These are phyloP conservation scores for Kokia cookei DNA, from an alignment of 441 rosid species.

Conservation along the genomic window DNA sequence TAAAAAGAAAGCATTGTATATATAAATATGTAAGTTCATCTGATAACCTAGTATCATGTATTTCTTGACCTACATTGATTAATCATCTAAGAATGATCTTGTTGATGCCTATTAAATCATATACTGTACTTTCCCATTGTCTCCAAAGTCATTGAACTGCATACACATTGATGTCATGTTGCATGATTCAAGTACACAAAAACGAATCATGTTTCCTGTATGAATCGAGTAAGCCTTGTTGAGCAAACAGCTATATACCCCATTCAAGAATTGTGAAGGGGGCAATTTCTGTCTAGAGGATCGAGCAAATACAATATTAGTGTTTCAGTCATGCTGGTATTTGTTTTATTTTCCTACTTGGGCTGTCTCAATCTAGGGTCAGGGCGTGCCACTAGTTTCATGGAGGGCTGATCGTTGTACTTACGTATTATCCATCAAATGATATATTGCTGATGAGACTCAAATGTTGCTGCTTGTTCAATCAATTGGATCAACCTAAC, in stretches of 20 bases:
- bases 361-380: too few species aligned
- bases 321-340: neutral
- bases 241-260: neutral
- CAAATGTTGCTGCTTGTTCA: too few species aligned
- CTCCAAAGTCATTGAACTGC: neutral
- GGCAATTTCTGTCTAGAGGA: neutral
- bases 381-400: too few species aligned
- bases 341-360: neutral
- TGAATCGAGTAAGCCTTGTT: neutral
- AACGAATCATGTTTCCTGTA: neutral
- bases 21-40: constrained; percentile 28
- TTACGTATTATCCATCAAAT: too few species aligned
- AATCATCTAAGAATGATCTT: constrained; percentile 4
- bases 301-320: neutral
- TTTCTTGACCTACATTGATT: constrained; percentile 4
- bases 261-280: neutral
- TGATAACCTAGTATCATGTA: constrained; percentile 12
- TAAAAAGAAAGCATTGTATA: constrained; percentile 24
- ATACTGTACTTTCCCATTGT: neutral
- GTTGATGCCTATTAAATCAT: constrained; percentile 3
- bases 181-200: neutral
- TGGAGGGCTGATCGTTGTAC: too few species aligned
- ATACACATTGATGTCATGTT: neutral
- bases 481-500: too few species aligned
- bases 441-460: too few species aligned